These are phyloP conservation scores for Fusarium cyanostomum DNA, from an alignment of 2,329 filamentous ascomycete genomes.

Conservation along the genomic window DNA sequence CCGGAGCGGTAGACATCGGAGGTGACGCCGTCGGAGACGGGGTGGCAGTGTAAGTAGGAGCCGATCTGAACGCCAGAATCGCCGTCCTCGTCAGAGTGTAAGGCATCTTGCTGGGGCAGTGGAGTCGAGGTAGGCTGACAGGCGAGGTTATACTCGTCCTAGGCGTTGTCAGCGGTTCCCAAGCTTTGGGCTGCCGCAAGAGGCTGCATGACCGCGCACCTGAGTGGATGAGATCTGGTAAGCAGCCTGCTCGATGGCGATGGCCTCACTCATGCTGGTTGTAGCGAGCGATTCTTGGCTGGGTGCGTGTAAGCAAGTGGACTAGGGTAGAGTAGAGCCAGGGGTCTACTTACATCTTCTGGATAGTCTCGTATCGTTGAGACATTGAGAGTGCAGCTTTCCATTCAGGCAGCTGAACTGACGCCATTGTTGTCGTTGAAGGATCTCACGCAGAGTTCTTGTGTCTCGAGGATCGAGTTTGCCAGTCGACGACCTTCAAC, in stretches of 20 bases:
- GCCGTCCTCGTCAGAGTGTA: constrained; percentile 1
- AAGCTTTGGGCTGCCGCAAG: constrained; percentile 19
- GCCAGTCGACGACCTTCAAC: constrained; percentile 10
- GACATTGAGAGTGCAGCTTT: constrained; percentile 63
- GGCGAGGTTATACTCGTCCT: constrained; percentile 68
- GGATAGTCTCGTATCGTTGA: constrained; percentile 70
- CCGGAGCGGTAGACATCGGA: constrained; percentile 82
- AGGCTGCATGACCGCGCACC: constrained; percentile 55
- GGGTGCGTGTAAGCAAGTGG: not conserved
- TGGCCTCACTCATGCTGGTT: constrained; percentile 59
- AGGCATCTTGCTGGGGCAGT: constrained; percentile 5
- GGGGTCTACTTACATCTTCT: constrained; percentile 52
- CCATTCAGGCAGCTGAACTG: constrained; percentile 54
- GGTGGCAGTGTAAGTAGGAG: constrained; percentile 61
- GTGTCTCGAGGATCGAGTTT: not conserved
- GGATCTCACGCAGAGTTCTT: not conserved
- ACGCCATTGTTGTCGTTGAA: constrained; percentile 20
- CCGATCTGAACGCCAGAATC: constrained; percentile 60
- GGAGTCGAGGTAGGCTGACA: constrained; percentile 45
- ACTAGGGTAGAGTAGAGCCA: not conserved
- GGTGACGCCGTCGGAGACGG: constrained; percentile 75
- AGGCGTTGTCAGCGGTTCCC: constrained; percentile 38
- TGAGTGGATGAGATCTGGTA: constrained; percentile 66
- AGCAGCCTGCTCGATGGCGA: constrained; percentile 71
- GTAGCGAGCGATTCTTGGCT: constrained; percentile 46